Conservation (phyloP, 225 moss, liverwort and hornwort genomes). For the Climacium dendroides region DNA sequence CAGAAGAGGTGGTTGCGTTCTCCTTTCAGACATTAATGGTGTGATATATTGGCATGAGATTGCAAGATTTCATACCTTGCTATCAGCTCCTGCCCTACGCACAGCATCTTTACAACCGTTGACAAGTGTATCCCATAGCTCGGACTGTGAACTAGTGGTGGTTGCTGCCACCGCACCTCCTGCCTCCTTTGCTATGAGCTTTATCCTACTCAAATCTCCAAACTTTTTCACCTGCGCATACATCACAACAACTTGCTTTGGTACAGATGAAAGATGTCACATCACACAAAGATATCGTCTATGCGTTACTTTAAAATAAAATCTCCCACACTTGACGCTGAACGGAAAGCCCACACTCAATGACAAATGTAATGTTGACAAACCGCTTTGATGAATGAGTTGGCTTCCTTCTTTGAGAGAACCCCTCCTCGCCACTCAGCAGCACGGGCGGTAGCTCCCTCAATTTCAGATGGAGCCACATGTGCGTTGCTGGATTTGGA, state of each 20-base stretch:
- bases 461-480: slow-evolving; percentile 45
- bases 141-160: slow-evolving; percentile 40
- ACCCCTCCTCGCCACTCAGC: slow-evolving; percentile 67
- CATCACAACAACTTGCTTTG: background rate
- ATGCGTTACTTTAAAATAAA: background rate
- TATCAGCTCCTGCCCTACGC: slow-evolving; percentile 67
- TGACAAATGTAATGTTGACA: background rate
- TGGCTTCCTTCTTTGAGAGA: slow-evolving; percentile 90
- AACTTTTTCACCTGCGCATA: slow-evolving; percentile 73
- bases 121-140: slow-evolving; percentile 72
- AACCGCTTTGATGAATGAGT: slow-evolving; percentile 82
- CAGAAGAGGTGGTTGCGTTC: background rate
- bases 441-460: slow-evolving; percentile 80
- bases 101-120: slow-evolving; percentile 90
- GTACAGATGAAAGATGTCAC: background rate
- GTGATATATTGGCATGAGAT: background rate
- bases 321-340: background rate
- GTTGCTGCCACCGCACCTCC: slow-evolving; percentile 69
- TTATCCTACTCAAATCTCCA: slow-evolving; percentile 75
- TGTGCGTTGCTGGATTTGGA: slow-evolving; percentile 37
- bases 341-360: background rate
- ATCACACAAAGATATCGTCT: background rate
- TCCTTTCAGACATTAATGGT: background rate
- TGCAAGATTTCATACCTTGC: slow-evolving; percentile 41
- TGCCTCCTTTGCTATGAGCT: slow-evolving; percentile 78